These are phyloP conservation scores for Colletotrichum ledebouriae DNA, from an alignment of 2,329 filamentous ascomycete species.

Conservation along the genomic window DNA sequence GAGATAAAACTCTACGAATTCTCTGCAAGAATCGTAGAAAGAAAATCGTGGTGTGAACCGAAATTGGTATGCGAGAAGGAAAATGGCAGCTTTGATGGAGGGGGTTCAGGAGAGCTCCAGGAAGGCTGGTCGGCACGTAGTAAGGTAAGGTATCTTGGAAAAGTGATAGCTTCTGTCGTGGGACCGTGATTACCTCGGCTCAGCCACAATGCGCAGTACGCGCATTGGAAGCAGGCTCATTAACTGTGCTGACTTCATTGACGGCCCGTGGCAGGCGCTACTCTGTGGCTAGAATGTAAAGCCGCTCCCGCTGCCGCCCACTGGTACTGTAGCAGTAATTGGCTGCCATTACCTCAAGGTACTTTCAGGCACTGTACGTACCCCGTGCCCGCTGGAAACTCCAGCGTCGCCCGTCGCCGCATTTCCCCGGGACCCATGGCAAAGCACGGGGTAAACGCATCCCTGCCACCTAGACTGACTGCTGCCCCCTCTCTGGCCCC, in stretches of 20 bases:
- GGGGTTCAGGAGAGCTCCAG: constrained; percentile 9
- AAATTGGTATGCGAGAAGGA: constrained; percentile 29
- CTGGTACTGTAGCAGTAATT: too few relatives aligned
- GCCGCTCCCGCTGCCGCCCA: too few relatives aligned
- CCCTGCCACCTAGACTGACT: constrained; percentile 23
- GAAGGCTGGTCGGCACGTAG: constrained; percentile 39
- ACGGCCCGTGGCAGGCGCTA: constrained; percentile 17
- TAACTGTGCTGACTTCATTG: not conserved
- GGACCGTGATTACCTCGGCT: constrained; percentile 43
- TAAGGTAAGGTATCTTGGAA: constrained; percentile 17
- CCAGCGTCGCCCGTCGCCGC: not conserved
- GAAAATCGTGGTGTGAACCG: not conserved
- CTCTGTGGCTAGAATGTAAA: constrained; percentile 5
- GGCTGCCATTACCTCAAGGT: too few relatives aligned
- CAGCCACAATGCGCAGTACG: constrained; percentile 26
- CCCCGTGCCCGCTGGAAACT: not conserved
- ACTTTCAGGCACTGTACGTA: too few relatives aligned
- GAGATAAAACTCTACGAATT: constrained; percentile 7
- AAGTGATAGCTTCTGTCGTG: constrained; percentile 11
- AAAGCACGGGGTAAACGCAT: constrained; percentile 30
- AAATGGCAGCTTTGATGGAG: not conserved
- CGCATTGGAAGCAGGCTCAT: not conserved
- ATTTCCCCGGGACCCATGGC: constrained; percentile 24
- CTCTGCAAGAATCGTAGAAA: constrained; percentile 15
- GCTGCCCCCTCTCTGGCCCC: constrained; percentile 12